Evolutionary conservation across 441 rosid species (phyloP).

Genomic region (Syzygium syzygioides): DNA sequence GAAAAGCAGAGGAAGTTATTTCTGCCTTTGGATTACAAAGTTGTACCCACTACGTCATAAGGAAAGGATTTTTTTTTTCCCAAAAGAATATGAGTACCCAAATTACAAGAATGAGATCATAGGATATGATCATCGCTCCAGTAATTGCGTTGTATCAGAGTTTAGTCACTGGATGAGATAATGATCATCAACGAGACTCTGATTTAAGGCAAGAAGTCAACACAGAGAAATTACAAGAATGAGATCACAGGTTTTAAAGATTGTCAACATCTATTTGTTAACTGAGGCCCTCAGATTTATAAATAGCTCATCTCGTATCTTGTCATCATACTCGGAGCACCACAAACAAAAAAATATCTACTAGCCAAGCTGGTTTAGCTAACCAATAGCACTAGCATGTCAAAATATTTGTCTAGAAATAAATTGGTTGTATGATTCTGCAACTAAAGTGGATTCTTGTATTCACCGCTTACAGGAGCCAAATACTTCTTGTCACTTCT

Average conservation of each 20-base stretch:
- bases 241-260: neutral
- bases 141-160: neutral
- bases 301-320: neutral
- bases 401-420: neutral
- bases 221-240: neutral
- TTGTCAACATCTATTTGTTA: neutral
- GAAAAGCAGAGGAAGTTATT: neutral
- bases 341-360: neutral
- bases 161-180: neutral
- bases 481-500: neutral
- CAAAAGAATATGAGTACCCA: neutral
- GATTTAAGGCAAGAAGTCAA: neutral
- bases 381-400: neutral
- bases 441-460: neutral
- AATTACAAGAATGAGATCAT: neutral
- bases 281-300: neutral
- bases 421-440: too few species aligned
- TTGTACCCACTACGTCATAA: neutral
- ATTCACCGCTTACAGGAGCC: neutral
- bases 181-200: neutral
- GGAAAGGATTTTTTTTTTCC: neutral
- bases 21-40: neutral
- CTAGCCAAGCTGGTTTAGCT: neutral
- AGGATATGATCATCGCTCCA: neutral
- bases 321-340: neutral